Conservation (phyloP, 805 yeast species). For the Wickerhamiella vanderwaltii region DNA sequence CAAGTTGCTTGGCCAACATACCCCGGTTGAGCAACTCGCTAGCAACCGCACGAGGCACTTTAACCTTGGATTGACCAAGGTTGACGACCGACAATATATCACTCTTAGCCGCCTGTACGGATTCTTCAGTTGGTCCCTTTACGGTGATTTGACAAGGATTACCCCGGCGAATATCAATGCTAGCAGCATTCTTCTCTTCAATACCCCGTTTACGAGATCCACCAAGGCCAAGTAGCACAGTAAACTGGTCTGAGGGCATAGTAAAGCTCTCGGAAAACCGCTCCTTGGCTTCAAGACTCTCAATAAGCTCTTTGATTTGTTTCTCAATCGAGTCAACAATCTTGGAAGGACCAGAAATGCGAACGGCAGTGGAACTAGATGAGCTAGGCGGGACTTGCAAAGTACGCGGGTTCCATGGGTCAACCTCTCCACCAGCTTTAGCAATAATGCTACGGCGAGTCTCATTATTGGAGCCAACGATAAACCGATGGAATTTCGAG, state of each 20-base stretch:
- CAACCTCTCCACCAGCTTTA: slow-evolving; percentile 58
- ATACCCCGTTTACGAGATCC: slow-evolving; percentile 63
- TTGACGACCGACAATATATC: slow-evolving; percentile 49
- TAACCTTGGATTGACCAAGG: slow-evolving; percentile 42
- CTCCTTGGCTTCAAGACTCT: slow-evolving; percentile 33
- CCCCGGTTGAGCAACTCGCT: slow-evolving; percentile 58
- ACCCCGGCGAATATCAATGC: slow-evolving; percentile 54
- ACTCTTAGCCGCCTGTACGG: slow-evolving; percentile 48
- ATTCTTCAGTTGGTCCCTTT: slow-evolving; percentile 49
- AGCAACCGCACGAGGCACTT: slow-evolving; percentile 47
- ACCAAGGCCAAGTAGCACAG: slow-evolving; percentile 66
- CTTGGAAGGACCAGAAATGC: slow-evolving; percentile 57
- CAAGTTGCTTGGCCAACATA: slow-evolving; percentile 43
- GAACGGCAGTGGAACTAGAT: slow-evolving; percentile 37
- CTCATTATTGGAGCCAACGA: slow-evolving; percentile 72
- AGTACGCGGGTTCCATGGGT: slow-evolving; percentile 39
- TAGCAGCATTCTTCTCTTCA: slow-evolving; percentile 56
- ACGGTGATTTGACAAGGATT: slow-evolving; percentile 40
- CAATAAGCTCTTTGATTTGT: slow-evolving; percentile 49
- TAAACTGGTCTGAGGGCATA: slow-evolving; percentile 62
- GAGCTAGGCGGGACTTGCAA: slow-evolving; percentile 62
- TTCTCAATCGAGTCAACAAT: slow-evolving; percentile 58
- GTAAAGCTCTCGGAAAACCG: slow-evolving; percentile 23
- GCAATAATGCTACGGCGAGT: slow-evolving; percentile 59
- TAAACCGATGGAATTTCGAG: slow-evolving; percentile 57